Conservation (phyloP, 768 basidiomycete genomes). For the Mrakia gelida region DNA sequence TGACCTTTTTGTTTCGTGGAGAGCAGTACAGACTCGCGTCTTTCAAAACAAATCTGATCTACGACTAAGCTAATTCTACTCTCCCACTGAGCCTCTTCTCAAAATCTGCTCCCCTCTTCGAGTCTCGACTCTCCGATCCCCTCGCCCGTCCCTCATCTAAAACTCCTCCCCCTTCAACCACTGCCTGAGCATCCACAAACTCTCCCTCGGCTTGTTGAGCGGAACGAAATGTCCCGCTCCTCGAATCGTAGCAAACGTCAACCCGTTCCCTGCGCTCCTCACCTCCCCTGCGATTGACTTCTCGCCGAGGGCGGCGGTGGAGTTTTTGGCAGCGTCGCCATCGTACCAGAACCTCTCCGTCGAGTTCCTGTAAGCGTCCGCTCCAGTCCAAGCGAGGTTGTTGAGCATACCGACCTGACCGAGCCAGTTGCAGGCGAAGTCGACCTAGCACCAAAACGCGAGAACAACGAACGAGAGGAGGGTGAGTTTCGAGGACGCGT, state of each 20-base stretch:
- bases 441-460: not conserved
- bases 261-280: conserved; percentile 16
- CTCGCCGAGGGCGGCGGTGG: not conserved
- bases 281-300: not conserved
- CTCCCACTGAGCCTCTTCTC: too few relatives aligned
- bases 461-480: not conserved
- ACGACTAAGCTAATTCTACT: too few relatives aligned
- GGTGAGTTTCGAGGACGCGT: not conserved
- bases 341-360: conserved; percentile 10
- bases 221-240: conserved; percentile 14
- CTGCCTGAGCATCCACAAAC: conserved; percentile 2
- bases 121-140: too few relatives aligned
- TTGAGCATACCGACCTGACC: not conserved
- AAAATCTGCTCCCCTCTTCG: too few relatives aligned
- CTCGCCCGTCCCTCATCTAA: not conserved
- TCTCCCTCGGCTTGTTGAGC: conserved; percentile 16
- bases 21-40: too few relatives aligned
- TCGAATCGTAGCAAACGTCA: conserved; percentile 20
- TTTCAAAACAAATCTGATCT: too few relatives aligned
- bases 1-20: too few relatives aligned
- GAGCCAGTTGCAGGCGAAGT: conserved; percentile 23
- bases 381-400: conserved; percentile 10
- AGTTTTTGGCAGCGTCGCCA: not conserved
- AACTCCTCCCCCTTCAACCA: conserved; percentile 8
- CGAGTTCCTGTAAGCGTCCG: not conserved